A percentile compares a stretch with the other conserved stretches of the same genome.
phyloP scores from a whole-genome alignment of 2,329 filamentous ascomycete genomes.

The Fusarium fracticaudum region DNA sequence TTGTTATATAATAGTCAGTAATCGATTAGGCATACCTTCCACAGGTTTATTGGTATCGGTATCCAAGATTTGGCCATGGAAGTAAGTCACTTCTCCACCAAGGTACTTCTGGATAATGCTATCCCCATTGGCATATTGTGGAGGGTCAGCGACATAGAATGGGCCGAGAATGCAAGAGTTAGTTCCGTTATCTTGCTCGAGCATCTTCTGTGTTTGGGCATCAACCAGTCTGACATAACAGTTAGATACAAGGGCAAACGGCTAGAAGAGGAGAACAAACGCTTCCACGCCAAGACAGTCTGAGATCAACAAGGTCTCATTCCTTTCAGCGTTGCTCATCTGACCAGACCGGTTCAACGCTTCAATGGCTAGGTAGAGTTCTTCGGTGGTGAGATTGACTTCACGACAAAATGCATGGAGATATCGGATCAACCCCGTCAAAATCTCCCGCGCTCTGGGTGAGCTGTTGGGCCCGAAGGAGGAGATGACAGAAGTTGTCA shows the following conservation, averaged over 20 bases:
- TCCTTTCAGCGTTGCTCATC: not conserved
- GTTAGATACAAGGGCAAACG: not conserved
- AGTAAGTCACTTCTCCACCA: not conserved
- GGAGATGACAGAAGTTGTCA: not conserved
- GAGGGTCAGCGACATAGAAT: not conserved
- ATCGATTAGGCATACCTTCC: not conserved
- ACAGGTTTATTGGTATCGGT: not conserved
- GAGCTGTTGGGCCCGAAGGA: not conserved
- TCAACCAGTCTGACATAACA: not conserved
- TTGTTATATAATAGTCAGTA: fast-evolving
- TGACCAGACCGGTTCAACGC: not conserved
- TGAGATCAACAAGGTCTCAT: not conserved
- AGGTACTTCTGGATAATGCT: not conserved
- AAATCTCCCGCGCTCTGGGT: not conserved
- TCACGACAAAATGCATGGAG: not conserved
- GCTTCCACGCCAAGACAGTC: not conserved
- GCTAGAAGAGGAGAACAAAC: not conserved
- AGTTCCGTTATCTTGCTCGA: not conserved
- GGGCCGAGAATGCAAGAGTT: not conserved
- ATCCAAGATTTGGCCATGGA: not conserved
- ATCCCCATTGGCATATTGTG: not conserved
- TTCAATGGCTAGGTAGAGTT: not conserved
- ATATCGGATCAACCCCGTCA: not conserved
- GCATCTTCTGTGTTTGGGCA: not conserved
- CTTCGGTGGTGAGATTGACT: not conserved